Percentiles rank a stretch among this genome's conserved stretches.
These are phyloP conservation scores for Monosporozyma unispora DNA, from an alignment of 805 yeast species.

Conservation along the genomic window DNA sequence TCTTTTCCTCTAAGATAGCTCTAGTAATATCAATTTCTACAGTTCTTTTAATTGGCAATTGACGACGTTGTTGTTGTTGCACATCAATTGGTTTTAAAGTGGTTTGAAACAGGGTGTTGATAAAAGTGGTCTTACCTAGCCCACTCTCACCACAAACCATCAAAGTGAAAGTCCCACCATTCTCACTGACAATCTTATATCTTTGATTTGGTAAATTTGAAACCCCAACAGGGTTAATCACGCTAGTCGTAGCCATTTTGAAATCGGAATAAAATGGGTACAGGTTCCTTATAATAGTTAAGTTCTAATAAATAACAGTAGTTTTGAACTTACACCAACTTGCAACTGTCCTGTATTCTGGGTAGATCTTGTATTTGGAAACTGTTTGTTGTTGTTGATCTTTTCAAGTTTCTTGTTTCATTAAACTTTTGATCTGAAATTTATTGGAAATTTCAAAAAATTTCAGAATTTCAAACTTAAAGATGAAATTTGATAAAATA, in stretches of 20 bases:
- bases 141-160: slow-evolving; percentile 92
- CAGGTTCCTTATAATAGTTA: not conserved
- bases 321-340: not conserved
- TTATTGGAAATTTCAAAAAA: not conserved
- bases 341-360: not conserved
- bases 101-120: slow-evolving; percentile 78
- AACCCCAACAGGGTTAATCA: slow-evolving; percentile 46
- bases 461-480: not conserved
- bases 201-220: slow-evolving; percentile 69
- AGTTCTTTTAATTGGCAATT: slow-evolving; percentile 49
- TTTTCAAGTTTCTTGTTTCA: not conserved
- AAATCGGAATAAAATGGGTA: not conserved
- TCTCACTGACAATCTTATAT: slow-evolving; percentile 64
- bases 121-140: slow-evolving; percentile 83
- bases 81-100: slow-evolving; percentile 48
- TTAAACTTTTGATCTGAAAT: not conserved
- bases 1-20: slow-evolving; percentile 78
- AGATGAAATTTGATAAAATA: no score
- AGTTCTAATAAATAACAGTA: not conserved
- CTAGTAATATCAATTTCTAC: slow-evolving; percentile 71
- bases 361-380: not conserved
- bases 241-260: not conserved
- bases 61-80: slow-evolving; percentile 33
- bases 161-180: slow-evolving; percentile 67
- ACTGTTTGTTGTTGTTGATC: not conserved